A percentile compares a stretch with the other conserved stretches of the same genome.
Conservation (phyloP, 1,284 basidiomycete species). For the Afroboletus lepidellus region DNA sequence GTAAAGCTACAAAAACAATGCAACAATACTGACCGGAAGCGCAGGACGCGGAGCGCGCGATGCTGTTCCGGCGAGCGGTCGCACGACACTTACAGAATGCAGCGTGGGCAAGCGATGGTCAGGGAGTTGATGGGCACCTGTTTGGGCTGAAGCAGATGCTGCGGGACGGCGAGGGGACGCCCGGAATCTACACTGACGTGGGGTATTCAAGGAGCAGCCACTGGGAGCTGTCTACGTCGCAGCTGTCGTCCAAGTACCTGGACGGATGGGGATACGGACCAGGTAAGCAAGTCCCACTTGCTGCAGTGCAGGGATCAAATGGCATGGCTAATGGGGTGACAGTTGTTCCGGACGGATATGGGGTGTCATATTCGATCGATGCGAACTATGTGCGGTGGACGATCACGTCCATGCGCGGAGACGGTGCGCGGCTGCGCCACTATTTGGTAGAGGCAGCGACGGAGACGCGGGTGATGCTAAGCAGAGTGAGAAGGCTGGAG, state of each 20-base stretch:
- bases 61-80: constrained; percentile 77
- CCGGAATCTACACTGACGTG: constrained; percentile 78
- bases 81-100: constrained; percentile 86
- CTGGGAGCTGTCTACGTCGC: constrained; percentile 93
- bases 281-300: constrained; percentile 56
- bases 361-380: constrained; percentile 90
- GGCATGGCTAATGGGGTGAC: background rate
- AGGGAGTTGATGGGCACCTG: constrained; percentile 94
- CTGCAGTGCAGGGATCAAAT: no score
- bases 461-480: constrained; percentile 75
- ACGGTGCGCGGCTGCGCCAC: constrained; percentile 64
- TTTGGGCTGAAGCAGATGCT: constrained; percentile 91
- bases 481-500: no score
- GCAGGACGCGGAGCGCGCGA: constrained; percentile 62
- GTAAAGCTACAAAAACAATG: constrained; percentile 21
- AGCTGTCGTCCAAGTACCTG: constrained; percentile 80
- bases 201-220: constrained; percentile 73
- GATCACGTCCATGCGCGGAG: constrained; percentile 77
- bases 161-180: constrained; percentile 72
- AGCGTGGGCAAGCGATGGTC: constrained; percentile 88
- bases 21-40: constrained; percentile 4
- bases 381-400: constrained; percentile 90
- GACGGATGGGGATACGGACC: constrained; percentile 98
- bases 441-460: constrained; percentile 79
- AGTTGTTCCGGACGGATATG: constrained; percentile 91